These are phyloP conservation scores for Wickerhamiella domercqiae DNA, from an alignment of 805 yeast species.

Conservation along the genomic window DNA sequence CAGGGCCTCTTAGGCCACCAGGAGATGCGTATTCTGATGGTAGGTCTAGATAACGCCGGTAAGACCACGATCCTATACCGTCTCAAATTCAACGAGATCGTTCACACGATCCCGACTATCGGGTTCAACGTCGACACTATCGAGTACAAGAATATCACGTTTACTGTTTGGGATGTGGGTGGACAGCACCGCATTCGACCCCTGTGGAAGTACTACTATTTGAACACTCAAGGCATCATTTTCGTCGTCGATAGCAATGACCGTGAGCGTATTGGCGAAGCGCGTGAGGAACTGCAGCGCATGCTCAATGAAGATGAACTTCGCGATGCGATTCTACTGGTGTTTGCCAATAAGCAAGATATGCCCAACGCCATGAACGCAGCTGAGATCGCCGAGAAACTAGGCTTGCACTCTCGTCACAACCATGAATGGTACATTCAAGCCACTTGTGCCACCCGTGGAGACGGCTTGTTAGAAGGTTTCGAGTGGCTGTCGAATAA, in stretches of 20 bases:
- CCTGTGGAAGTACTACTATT: conserved; percentile 97
- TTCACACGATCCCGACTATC: conserved; percentile 90
- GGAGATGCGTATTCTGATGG: conserved; percentile 97
- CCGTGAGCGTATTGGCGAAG: conserved; percentile 94
- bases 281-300: conserved; percentile 95
- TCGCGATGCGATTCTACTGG: conserved; percentile 88
- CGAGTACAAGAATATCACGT: conserved; percentile 90
- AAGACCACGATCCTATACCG: conserved; percentile 92
- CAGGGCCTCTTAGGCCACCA: conserved; percentile 92
- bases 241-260: conserved; percentile 96
- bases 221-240: conserved; percentile 96
- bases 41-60: conserved; percentile 97
- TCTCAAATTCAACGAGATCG: conserved; percentile 89
- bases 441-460: conserved; percentile 97
- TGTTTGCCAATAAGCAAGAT: conserved; percentile 97
- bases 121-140: conserved; percentile 97
- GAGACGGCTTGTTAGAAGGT: conserved; percentile 97
- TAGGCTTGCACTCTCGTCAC: conserved; percentile 92
- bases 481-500: conserved; percentile 90
- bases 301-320: conserved; percentile 97
- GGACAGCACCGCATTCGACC: conserved; percentile 99
- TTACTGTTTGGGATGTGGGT: conserved; percentile 99
- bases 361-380: conserved; percentile 98
- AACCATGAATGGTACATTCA: conserved; percentile 99
- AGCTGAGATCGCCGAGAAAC: conserved; percentile 93